Base-by-base conservation (phyloP, 192 early-diverging fungal genomes). In the Coemansia sp. region DNA sequence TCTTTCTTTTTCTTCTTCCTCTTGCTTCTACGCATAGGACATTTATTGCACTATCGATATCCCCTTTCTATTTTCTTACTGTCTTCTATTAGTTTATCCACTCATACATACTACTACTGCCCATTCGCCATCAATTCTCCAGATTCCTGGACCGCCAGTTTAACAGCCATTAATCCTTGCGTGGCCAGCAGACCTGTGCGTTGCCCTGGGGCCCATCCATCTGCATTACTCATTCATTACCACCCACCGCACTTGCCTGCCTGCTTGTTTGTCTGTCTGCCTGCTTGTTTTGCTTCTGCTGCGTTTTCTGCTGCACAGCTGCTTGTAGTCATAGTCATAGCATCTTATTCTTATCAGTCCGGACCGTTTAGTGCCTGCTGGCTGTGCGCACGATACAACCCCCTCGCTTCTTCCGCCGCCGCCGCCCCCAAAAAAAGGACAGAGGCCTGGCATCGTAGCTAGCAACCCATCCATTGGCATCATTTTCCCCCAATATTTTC, bases 11-110 rank as follows among this genome's bases (percentile, higher is more conserved):
- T 52, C 55, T 61, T 65, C 26, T 61, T 63, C 19, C 65, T 40
- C 40, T 51, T 48, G 58, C 10, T 37, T 61, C 37, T 65, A 54
- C 32, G 32, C 32, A 32, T 32, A 32, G 32, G 57, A 60, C 57
- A 67, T 66, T 76, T 71, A 62, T 56, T 71, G 57, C 62, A 76
- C 74, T 76, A 76, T 76, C 74, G 64, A 76, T 76, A 76, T 76
- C 74, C 67, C 61, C 43, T 54, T 56, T 61, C 41, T 66, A 64
- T 61, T 37, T 40, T 66, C 22, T 62, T 59, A 59, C 57, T 59
- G 57, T 64, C 37, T 52, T 22, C 42, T 45, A 75, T 74, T 40
- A 68, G 72, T 74, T 69, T 74, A 65, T 42, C 72, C 72, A 48
- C 64, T 41, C 49, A 45, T 26, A 26, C 8, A 12, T 10, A 2